Evolutionary conservation across 2,329 filamentous ascomycete genomes (phyloP).

Genomic region (Pseudocercospora musae): DNA sequence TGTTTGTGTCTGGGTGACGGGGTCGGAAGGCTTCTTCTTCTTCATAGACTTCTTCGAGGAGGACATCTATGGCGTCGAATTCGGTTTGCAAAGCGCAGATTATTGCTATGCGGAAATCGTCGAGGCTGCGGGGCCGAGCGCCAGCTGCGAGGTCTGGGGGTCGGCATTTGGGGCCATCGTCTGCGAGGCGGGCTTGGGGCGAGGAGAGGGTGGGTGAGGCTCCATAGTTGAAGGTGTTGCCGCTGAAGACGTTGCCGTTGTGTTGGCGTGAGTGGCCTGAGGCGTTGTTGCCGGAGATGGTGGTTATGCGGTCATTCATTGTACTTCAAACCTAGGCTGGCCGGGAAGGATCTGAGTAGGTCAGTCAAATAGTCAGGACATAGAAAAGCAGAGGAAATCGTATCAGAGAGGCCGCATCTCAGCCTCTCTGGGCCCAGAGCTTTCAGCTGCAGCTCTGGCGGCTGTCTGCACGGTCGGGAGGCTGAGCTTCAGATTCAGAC

Average conservation of each 20-base stretch:
- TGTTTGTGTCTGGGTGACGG: conserved; percentile 7
- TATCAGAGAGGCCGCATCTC: background rate
- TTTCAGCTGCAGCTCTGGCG: conserved; percentile 13
- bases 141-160: background rate
- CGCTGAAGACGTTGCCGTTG: conserved; percentile 1
- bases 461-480: background rate
- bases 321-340: background rate
- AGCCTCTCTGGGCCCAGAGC: background rate
- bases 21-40: background rate
- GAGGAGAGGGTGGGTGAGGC: background rate
- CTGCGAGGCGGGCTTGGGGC: background rate
- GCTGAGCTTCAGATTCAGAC: background rate
- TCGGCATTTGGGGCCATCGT: background rate
- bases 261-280: background rate
- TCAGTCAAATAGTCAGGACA: background rate
- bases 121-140: background rate
- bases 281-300: background rate
- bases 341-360: background rate
- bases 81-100: background rate
- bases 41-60: background rate
- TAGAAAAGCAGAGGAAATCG: background rate
- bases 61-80: background rate
- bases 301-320: background rate
- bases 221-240: background rate
- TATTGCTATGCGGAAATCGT: background rate